Base-by-base conservation (phyloP, 75 land plant species). In the Larix kaempferi region DNA sequence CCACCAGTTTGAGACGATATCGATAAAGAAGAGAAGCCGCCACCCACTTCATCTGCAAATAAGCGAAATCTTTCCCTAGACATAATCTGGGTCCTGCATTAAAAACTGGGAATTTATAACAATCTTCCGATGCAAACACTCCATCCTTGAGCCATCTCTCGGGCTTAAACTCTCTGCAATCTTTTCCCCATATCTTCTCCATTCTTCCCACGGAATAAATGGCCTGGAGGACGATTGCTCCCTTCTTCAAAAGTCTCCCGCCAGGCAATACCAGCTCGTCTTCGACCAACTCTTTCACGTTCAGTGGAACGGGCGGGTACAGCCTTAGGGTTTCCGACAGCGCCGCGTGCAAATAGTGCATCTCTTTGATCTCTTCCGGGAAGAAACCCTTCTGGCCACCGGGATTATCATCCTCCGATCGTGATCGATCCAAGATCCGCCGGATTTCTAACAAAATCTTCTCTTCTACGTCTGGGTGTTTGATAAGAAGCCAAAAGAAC, bases 291-390 rank as follows among this genome's bases (percentile, higher is more conserved):
- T 49, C 54, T 11, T 49, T 49, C 2, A 49, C 54, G 11, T 49
- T 49, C 54, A 49, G 54, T 11, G 54, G 54, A 49, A 49, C 54
- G 12, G 98, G 90, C 11, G 95, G 98, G 80, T 91, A 93, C 22
- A 95, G 86, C 74, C 98, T 81, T 41, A 95, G 84, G 22, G 98
- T 88, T 78, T 95, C 98, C 0, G 93, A 82, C 52, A 95, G 80
- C n/a, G 93, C 93, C 0, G 93, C 98, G 27, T 93, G 92, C 39
- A 95, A 84, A 81, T 93, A 95, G 4, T 85, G 82, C 80, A 95
- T 35, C 58, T 86, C 80, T 77, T 87, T 88, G n/a, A 91, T 56
- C 72, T 91, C 86, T 4, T 95, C 91, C 56, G 84, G 10, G 13
- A 49, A 10, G 11, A 49, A 49, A 10, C 54, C 54, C 54, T 49